A percentile compares a stretch with the other conserved stretches of the same genome.
These are phyloP conservation scores for Eremochloa ophiuroides DNA, from an alignment of 176 grass and related monocot genomes.

Conservation along the genomic window DNA sequence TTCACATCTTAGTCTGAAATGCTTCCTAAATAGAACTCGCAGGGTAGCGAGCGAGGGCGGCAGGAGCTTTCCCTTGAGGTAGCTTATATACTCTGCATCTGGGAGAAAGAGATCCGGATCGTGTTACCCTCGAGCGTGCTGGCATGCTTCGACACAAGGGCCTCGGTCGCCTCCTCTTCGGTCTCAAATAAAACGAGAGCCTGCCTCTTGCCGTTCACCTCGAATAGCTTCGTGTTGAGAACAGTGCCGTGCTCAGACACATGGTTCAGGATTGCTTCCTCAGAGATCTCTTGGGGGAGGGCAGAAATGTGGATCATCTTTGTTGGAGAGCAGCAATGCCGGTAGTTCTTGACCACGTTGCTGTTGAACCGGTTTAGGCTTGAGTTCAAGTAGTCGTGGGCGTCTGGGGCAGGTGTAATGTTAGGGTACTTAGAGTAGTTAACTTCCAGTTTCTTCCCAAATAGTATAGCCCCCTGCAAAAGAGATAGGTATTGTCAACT, in stretches of 20 bases:
- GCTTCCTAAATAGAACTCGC: conserved; percentile 21
- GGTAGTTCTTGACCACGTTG: conserved; percentile 86
- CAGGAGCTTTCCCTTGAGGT: background rate
- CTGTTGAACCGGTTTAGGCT: conserved; percentile 80
- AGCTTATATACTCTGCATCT: conserved; percentile 77
- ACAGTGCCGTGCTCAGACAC: conserved; percentile 74
- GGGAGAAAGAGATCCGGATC: conserved; percentile 87
- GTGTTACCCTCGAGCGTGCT: conserved; percentile 62
- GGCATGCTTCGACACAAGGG: conserved; percentile 85
- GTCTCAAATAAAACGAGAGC: conserved; percentile 70
- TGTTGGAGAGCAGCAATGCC: conserved; percentile 82
- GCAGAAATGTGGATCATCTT: conserved; percentile 94
- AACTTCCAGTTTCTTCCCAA: conserved; percentile 79
- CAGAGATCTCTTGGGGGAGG: conserved; percentile 67
- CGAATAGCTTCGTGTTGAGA: conserved; percentile 76
- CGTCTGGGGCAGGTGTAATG: conserved; percentile 67
- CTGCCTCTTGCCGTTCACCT: conserved; percentile 84
- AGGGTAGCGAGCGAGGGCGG: background rate
- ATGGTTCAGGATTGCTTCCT: conserved; percentile 54
- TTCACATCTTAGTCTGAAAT: conserved; percentile 32
- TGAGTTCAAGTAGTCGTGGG: conserved; percentile 66
- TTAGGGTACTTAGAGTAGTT: conserved; percentile 87
- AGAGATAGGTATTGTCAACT: background rate
- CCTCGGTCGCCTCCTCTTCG: conserved; percentile 72
- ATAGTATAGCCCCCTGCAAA: conserved; percentile 62